Conservation (phyloP, 129 eudicot species). For the Ambrosia trifida region DNA sequence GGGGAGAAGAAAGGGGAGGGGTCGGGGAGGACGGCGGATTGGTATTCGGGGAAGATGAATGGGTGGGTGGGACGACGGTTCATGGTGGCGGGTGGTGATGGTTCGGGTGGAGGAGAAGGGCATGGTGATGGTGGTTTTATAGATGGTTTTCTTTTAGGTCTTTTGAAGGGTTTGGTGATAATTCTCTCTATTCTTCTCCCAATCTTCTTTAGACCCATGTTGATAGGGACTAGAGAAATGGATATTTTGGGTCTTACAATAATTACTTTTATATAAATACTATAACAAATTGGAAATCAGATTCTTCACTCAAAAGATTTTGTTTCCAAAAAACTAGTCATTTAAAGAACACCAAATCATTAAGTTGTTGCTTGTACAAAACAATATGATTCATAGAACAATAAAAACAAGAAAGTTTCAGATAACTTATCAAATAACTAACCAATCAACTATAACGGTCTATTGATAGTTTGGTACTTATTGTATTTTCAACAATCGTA, state of each 20-base stretch:
- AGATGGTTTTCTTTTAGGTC: conserved; percentile 39
- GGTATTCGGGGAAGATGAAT: conserved; percentile 58
- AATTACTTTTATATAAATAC: background rate
- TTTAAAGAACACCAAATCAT: background rate
- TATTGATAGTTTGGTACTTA: background rate
- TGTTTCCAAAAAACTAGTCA: background rate
- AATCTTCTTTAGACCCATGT: conserved; percentile 59
- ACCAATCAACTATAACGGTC: background rate
- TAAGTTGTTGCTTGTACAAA: background rate
- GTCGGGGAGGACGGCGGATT: conserved; percentile 81
- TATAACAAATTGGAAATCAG: background rate
- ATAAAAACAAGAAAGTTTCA: background rate
- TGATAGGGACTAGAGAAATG: conserved; percentile 14
- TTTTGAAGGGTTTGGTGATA: conserved; percentile 64
- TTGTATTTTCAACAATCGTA: background rate
- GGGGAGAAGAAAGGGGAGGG: conserved; percentile 74
- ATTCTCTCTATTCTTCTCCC: conserved; percentile 48
- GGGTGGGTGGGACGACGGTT: conserved; percentile 45
- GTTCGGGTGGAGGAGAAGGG: conserved; percentile 48
- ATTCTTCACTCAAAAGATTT: background rate
- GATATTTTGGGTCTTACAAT: background rate
- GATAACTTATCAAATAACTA: background rate
- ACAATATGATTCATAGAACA: background rate
- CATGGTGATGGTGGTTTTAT: conserved; percentile 33
- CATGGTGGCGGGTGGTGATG: conserved; percentile 37